phyloP scores from a whole-genome alignment of 768 basidiomycete genomes.

The Psilocybe sp. region DNA sequence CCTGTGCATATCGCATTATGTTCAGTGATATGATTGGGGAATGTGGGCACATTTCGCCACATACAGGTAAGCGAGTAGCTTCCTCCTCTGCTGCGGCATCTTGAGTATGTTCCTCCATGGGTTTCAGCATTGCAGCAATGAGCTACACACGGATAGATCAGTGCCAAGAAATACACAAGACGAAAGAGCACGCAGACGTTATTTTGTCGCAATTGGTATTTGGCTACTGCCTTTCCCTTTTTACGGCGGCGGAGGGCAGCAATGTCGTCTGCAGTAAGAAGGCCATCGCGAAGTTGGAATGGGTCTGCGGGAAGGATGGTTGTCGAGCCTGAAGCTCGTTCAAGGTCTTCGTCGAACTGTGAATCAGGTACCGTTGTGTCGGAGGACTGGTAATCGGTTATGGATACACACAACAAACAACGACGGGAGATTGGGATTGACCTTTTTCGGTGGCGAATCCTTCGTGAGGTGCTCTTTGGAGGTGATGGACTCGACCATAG shows the following conservation, averaged over 20 bases:
- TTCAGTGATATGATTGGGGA: neutral
- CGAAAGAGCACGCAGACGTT: conserved; percentile 33
- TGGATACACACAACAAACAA: conserved; percentile 10
- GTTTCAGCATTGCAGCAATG: conserved; percentile 83
- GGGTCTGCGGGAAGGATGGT: conserved; percentile 50
- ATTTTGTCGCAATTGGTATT: conserved; percentile 73
- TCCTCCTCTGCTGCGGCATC: conserved; percentile 76
- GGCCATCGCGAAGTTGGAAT: conserved; percentile 57
- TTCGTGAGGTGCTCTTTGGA: conserved; percentile 27
- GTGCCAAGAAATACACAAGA: neutral
- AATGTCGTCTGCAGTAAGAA: conserved; percentile 64
- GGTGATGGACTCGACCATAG: conserved; percentile 30
- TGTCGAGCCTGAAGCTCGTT: conserved; percentile 34
- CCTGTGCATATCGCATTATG: conserved; percentile 37
- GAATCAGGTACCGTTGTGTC: conserved; percentile 49
- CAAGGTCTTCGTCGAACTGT: conserved; percentile 42
- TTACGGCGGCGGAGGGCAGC: conserved; percentile 56
- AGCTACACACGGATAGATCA: conserved; percentile 46
- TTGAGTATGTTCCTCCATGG: conserved; percentile 85
- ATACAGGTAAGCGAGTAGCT: conserved; percentile 61
- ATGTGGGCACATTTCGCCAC: conserved; percentile 18
- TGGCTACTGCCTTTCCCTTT: conserved; percentile 60
- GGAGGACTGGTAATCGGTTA: conserved; percentile 33
- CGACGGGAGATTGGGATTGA: conserved; percentile 18
- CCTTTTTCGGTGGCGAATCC: conserved; percentile 20